A percentile compares a stretch with the other conserved stretches of the same genome.
Conservation (phyloP, 2,329 filamentous ascomycete genomes). For the Pseudogymnoascus sp. region DNA sequence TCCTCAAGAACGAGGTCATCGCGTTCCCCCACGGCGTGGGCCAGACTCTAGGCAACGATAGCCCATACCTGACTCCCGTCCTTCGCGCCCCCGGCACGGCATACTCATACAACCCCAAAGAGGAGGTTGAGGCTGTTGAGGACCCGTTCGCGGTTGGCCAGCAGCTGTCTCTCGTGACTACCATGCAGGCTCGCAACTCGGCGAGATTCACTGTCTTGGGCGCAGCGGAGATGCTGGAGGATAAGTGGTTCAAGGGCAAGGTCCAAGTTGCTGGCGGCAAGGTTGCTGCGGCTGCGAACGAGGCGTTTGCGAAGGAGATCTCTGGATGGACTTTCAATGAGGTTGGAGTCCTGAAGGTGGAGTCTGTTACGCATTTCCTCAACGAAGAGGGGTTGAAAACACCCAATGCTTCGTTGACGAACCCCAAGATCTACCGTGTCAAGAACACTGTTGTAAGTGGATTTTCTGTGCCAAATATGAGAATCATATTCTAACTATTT, state of each 20-base stretch:
- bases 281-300: conserved; percentile 63
- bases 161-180: conserved; percentile 79
- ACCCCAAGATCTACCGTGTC: conserved; percentile 86
- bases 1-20: conserved; percentile 50
- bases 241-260: conserved; percentile 81
- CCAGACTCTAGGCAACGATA: conserved; percentile 70
- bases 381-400: conserved; percentile 48
- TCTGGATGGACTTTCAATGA: conserved; percentile 98
- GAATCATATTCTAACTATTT: background rate
- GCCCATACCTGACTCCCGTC: conserved; percentile 72
- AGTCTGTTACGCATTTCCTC: conserved; percentile 72
- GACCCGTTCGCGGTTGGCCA: conserved; percentile 79
- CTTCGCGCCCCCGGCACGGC: conserved; percentile 76
- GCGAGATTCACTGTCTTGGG: conserved; percentile 83
- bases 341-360: conserved; percentile 79
- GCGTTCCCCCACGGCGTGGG: conserved; percentile 79
- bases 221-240: conserved; percentile 77
- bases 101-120: conserved; percentile 92
- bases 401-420: conserved; percentile 44
- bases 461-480: background rate
- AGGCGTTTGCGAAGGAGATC: conserved; percentile 76
- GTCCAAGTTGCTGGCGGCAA: conserved; percentile 49
- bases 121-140: conserved; percentile 65
- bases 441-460: conserved; percentile 90
- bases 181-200: conserved; percentile 87